Evolutionary conservation across 305 asterid species (phyloP), one percentile per base, ranked within the genome.

Genomic region (Coffea humblotiana): DNA sequence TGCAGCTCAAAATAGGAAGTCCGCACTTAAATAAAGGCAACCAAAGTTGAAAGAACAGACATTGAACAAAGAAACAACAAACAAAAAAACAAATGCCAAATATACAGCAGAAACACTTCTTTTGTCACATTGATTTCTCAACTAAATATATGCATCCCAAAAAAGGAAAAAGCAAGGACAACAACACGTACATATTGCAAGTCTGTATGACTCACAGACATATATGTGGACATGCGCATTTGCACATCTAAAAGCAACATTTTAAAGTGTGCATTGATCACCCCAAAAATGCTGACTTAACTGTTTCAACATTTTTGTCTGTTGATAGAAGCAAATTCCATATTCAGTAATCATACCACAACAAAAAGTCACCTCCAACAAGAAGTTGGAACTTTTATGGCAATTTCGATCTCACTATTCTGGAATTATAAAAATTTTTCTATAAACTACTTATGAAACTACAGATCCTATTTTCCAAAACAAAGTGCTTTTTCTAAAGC

Each of bases 11-110:
- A 66, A 79, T 51, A 63, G 0, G 15, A 35, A 67, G 25, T 10
- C 16, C 63, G 83, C 25, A 47, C 69, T 82, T 77, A 70, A 47
- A 81, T 35, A 77, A 79, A 66, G 76, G 49, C 75, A 83, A 79
- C 49, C 15, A 23, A 47, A 56, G 29, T 35, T 72, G 73, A 21
- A 29, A 32, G 29, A 19, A 29, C 6, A 29, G 54, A 11, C 72
- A 14, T 16, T 61, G 11, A 60, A 52, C 60, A 47, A 29, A 37
- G n/a, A n/a, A 64, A 63, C 16, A 7, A 3, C 11, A 45, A 4
- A 12, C 8, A 0, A 19, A 21, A 43, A 5, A 29, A n/a, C n/a
- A 29, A 32, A n/a, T 21, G 32, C 6, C 35, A 49, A 3, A 61
- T 23, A 40, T 19, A 19, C 75, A 47, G 56, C 27, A 45, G 56